Conservation (phyloP, 805 yeast species). For the Starmerella cellae region DNA sequence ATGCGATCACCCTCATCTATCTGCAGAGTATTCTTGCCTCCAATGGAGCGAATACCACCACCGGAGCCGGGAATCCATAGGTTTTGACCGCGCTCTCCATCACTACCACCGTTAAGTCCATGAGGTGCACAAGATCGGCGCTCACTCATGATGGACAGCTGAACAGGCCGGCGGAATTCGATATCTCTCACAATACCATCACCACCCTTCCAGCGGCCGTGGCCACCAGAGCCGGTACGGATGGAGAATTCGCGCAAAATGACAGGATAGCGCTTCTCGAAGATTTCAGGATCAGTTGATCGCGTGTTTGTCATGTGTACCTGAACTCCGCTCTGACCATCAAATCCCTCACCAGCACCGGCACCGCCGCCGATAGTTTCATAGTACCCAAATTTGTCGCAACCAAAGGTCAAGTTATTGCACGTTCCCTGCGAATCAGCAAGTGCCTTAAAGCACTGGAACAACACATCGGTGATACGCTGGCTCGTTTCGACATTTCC, state of each 20-base stretch:
- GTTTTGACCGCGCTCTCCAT: slow-evolving; percentile 62
- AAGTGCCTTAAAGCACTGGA: slow-evolving; percentile 74
- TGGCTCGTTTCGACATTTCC: slow-evolving; percentile 95
- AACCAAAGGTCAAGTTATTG: slow-evolving; percentile 80
- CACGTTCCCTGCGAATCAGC: slow-evolving; percentile 96
- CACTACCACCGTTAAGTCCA: slow-evolving; percentile 72
- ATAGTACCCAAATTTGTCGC: slow-evolving; percentile 57
- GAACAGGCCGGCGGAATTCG: slow-evolving; percentile 59
- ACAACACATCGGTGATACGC: slow-evolving; percentile 75
- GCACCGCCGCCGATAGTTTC: slow-evolving; percentile 95
- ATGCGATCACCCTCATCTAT: slow-evolving; percentile 52
- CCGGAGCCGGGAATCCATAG: slow-evolving; percentile 26
- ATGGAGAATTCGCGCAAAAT: slow-evolving; percentile 58
- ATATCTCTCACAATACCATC: slow-evolving; percentile 77
- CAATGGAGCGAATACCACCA: slow-evolving; percentile 31
- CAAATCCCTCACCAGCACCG: slow-evolving; percentile 80
- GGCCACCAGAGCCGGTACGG: slow-evolving; percentile 67
- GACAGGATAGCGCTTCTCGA: slow-evolving; percentile 81
- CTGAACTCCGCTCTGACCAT: slow-evolving; percentile 82
- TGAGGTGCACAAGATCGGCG: slow-evolving; percentile 75
- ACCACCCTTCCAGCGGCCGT: slow-evolving; percentile 63
- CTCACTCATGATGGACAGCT: slow-evolving; percentile 73
- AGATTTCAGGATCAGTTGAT: slow-evolving; percentile 80
- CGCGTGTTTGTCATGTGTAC: slow-evolving; percentile 90
- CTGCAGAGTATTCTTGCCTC: slow-evolving; percentile 57